Evolutionary conservation across 345 rosid genomes (phyloP), one percentile per base, ranked within the genome.

Genomic region (Eutrema japonicum): DNA sequence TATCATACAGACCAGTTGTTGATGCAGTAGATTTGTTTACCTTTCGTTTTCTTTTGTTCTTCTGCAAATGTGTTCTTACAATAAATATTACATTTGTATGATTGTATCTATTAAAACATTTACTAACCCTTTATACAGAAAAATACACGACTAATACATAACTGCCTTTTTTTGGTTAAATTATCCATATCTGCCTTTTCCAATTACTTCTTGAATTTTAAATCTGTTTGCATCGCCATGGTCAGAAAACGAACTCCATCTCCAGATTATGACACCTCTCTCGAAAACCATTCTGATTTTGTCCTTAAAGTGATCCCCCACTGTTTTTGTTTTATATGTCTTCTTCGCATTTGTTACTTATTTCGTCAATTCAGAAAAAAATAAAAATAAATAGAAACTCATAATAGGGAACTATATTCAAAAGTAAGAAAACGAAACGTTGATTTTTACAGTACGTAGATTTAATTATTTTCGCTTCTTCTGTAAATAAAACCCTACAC

Each of bases 201-300:
- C 98, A 11, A 90, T 85, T 18, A 90, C 91, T 85, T 93, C 98
- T 81, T 86, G 91, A 49, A 93, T 88, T 82, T 85, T 87, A 61
- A 85, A 93, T 74, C 91, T 79, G 71, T 32, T 93, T 49, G 91
- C 93, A 71, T 93, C 96, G 53, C 96, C 95, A 77, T 93, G 90
- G 82, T 88, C 96, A 10, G 96, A 86, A 81, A 90, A 90, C 22
- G 69, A 93, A 88, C 60, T 90, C 96, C 87, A 85, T 85, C 82
- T 90, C 95, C 48, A 85, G 57, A 48, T 87, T 78, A 30, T 3
- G 32, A 30, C 26, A 30, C 0, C 0, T 30, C 32, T 30, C 4
- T 30, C 32, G 4, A 30, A 30, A 30, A 30, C 32, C 32, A 4
- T 30, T 30, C 32, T 30, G 3, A 2, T 30, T 30, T 30, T 30